Percentiles rank a stretch among this genome's conserved stretches.
Evolutionary conservation across 768 basidiomycete species (phyloP).

Genomic region (Tylopilus rubrobrunneus): DNA sequence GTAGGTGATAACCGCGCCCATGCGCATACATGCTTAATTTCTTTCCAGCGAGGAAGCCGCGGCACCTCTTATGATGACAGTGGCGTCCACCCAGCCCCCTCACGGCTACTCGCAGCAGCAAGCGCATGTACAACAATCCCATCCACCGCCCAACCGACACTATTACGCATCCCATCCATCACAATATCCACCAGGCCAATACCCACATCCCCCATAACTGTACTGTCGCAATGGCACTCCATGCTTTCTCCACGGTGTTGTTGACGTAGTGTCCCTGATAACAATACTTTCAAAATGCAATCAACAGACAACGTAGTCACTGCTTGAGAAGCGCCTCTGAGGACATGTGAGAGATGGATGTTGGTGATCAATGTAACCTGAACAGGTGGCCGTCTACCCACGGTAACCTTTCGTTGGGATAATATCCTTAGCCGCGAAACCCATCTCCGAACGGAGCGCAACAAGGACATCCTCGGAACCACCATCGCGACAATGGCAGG

Average conservation of each 20-base stretch:
- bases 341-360: neutral
- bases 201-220: slow-evolving; percentile 14
- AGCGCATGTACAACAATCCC: slow-evolving; percentile 5
- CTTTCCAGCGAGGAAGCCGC: slow-evolving; percentile 26
- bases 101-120: slow-evolving; percentile 9
- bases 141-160: slow-evolving; percentile 8
- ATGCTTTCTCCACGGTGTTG: neutral
- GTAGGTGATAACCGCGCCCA: slow-evolving; percentile 5
- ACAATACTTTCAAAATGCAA: neutral
- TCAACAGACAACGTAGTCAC: neutral
- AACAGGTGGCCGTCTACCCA: neutral
- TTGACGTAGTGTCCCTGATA: neutral
- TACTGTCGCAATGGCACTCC: neutral
- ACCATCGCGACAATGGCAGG: neutral
- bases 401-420: neutral
- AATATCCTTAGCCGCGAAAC: neutral
- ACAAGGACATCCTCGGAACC: neutral
- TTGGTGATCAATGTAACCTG: neutral
- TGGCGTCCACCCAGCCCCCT: slow-evolving; percentile 1
- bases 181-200: slow-evolving; percentile 14
- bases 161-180: slow-evolving; percentile 8
- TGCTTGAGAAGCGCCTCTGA: neutral
- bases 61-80: slow-evolving; percentile 12
- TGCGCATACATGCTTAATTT: neutral
- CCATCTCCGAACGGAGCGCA: neutral